A percentile compares a stretch with the other conserved stretches of the same genome.
Evolutionary conservation across 805 yeast species (phyloP).

Genomic region (Dipodascopsis uninucleata): DNA sequence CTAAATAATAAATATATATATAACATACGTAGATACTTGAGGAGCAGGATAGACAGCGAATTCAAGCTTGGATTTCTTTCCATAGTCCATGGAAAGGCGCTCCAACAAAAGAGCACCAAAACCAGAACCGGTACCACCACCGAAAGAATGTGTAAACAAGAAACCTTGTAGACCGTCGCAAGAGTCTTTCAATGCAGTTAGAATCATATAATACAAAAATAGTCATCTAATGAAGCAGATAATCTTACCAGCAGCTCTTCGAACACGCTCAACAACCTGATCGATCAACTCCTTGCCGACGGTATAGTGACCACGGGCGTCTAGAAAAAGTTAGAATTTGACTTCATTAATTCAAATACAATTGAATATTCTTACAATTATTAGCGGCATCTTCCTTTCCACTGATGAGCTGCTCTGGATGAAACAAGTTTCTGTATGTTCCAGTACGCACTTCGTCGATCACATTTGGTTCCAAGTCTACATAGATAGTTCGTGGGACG

Average conservation of each 20-base stretch:
- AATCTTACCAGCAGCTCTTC: constrained; percentile 59
- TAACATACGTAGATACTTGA: constrained; percentile 73
- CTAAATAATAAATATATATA: not conserved
- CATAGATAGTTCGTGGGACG: constrained; percentile 96
- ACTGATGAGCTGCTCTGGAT: constrained; percentile 93
- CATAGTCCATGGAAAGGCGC: constrained; percentile 86
- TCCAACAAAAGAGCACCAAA: constrained; percentile 91
- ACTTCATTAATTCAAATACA: not conserved
- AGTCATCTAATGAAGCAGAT: no score
- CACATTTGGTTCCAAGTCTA: constrained; percentile 96
- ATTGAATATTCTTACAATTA: constrained; percentile 48
- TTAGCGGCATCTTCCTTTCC: constrained; percentile 99
- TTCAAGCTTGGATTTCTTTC: constrained; percentile 94
- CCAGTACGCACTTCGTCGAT: constrained; percentile 97
- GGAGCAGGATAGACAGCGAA: constrained; percentile 99
- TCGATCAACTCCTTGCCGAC: constrained; percentile 94
- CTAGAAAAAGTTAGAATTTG: constrained; percentile 3
- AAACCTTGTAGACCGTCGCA: constrained; percentile 98
- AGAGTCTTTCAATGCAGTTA: constrained; percentile 70
- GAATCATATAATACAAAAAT: no score
- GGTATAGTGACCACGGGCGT: constrained; percentile 97
- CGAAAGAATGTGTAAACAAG: constrained; percentile 92
- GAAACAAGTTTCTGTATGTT: constrained; percentile 84
- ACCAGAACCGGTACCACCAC: constrained; percentile 99
- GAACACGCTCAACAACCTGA: constrained; percentile 89